Conservation (phyloP, 345 rosid genomes). For the Hibiscus trionum region DNA sequence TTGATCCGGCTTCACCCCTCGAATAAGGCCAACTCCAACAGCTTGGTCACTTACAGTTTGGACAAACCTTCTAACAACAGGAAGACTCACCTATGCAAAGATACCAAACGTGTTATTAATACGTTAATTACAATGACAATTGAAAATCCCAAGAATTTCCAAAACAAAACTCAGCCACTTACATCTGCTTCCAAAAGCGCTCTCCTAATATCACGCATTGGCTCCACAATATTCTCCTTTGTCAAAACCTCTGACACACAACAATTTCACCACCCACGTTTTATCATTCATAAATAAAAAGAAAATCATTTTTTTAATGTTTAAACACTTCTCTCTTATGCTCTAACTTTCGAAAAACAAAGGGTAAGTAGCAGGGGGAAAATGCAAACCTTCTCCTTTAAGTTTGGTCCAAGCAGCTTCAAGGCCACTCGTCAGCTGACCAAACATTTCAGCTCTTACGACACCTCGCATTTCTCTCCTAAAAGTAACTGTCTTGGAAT, state of each 20-base stretch:
- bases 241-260: conserved; percentile 71
- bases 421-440: conserved; percentile 84
- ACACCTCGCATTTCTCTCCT: conserved; percentile 39
- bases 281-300: not conserved
- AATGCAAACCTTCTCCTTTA: conserved; percentile 73
- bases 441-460: conserved; percentile 93
- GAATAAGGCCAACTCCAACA: conserved; percentile 74
- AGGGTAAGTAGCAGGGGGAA: not conserved
- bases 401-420: conserved; percentile 98
- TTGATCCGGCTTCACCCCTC: conserved; percentile 95
- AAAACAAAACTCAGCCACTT: conserved; percentile 23
- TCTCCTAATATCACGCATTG: conserved; percentile 96
- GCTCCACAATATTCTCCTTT: conserved; percentile 87
- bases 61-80: conserved; percentile 91
- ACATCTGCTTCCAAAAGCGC: conserved; percentile 99
- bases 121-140: not conserved
- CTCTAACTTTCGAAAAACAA: not conserved
- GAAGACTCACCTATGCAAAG: conserved; percentile 80
- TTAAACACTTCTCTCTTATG: too few species aligned
- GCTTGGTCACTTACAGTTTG: conserved; percentile 85
- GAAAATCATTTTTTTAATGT: too few species aligned
- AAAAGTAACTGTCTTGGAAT: not conserved
- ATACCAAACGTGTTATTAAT: conserved; percentile 10
- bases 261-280: not conserved
- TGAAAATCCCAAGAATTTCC: not conserved